Evolutionary conservation across 192 early-diverging fungal genomes (phyloP).

Genomic region (Glomus cerebriforme): DNA sequence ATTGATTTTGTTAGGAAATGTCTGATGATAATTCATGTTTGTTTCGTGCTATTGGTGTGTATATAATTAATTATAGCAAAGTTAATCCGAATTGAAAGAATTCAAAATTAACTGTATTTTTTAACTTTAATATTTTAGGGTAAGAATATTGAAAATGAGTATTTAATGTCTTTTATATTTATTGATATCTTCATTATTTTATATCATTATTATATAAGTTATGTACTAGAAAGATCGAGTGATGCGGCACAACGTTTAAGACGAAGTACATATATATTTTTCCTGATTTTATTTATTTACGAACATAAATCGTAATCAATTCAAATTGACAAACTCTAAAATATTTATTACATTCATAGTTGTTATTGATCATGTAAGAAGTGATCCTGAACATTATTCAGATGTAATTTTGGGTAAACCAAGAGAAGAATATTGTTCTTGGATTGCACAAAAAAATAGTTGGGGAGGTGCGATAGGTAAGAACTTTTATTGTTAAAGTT

Average conservation of each 20-base stretch:
- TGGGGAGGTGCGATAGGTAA: slow-evolving; percentile 88
- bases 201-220: background rate
- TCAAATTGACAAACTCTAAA: slow-evolving; percentile 1
- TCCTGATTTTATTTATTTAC: background rate
- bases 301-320: background rate
- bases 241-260: background rate
- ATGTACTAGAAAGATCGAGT: background rate
- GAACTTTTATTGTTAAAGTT: background rate
- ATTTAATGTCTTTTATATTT: background rate
- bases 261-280: background rate
- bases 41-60: slow-evolving; percentile 18
- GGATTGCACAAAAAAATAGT: slow-evolving; percentile 63
- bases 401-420: slow-evolving; percentile 63
- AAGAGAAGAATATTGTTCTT: slow-evolving; percentile 59
- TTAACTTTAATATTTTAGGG: background rate
- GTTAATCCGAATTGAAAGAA: background rate
- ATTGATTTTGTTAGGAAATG: slow-evolving; percentile 13
- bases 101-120: background rate
- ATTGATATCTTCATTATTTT: background rate
- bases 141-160: background rate
- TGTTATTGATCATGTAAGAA: background rate
- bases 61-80: background rate
- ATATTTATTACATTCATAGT: no score
- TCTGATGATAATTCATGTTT: slow-evolving; percentile 19
- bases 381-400: slow-evolving; percentile 57